Base-by-base conservation (phyloP, 148 eudicot genomes). In the Diospyros lotus region DNA sequence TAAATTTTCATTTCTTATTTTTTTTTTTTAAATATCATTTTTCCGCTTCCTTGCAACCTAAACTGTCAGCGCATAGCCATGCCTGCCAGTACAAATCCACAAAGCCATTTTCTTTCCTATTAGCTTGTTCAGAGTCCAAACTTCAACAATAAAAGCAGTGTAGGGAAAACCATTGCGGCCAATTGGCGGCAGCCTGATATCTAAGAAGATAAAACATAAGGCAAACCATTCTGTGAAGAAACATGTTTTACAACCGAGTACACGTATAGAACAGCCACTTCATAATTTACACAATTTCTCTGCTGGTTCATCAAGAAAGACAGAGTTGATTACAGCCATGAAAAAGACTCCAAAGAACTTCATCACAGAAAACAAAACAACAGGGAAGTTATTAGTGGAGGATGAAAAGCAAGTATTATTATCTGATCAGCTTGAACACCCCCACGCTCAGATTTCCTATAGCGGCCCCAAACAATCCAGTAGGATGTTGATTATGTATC, bases 371-470 rank as follows among this genome's bases (percentile, higher is more conserved):
- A 6, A 52, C 71, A 48, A 17, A 67, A 45, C 53, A 51, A 38
- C 9, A 53, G 40, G 14, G 38, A 54, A 39, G 14, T 6, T 18
- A 69, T 5, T 69, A 50, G 59, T 38, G 7, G 12, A 55, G 38
- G 15, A 15, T 17, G 40, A 40, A 39, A 62, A 40, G 63, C 2
- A 59, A 3, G 18, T 38, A 45, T 28, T 5, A 38, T 69, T 43
- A 40, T 12, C 1, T 53, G 5, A 51, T 18, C 58, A 68, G 18
- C 11, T 18, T 68, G 51, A 39, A 39, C 42, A 50, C 42, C 41
- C 28, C 3, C 71, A 67, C 48, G 48, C 41, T 11, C 45, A n/a
- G 59, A 70, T 40, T 70, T 70, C 18, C 73, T 54, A 55, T 50
- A 55, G 6, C 15, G 41, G 63, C 68, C 68, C 50, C 38, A 64